Percentiles rank a stretch among this genome's conserved stretches.
Conservation (phyloP, 257 asterid species). For the Datura wrightii region DNA sequence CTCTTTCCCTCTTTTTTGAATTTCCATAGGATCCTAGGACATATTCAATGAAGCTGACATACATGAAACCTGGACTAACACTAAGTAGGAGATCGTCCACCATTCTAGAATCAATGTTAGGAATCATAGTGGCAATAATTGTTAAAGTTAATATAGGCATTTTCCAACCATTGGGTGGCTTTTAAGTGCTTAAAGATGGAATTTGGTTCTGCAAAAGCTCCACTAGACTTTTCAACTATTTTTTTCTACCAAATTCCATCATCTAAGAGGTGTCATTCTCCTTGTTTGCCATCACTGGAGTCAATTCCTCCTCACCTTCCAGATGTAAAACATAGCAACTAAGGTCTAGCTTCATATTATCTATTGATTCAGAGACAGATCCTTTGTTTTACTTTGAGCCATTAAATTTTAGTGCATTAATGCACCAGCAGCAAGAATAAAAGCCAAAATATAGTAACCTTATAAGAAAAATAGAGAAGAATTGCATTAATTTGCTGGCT, state of each 20-base stretch:
- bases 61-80: slow-evolving; percentile 4
- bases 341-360: not conserved
- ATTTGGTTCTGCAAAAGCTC: not conserved
- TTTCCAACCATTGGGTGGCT: slow-evolving; percentile 1
- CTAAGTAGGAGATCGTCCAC: not conserved
- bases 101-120: not conserved
- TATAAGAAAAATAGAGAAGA: not conserved
- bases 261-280: not conserved
- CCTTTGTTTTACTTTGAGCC: too few species aligned
- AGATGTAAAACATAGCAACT: slow-evolving; percentile 26
- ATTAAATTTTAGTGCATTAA: not conserved
- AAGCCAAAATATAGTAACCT: not conserved
- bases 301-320: slow-evolving; percentile 32
- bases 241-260: slow-evolving; percentile 23
- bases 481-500: not conserved
- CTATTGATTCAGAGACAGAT: not conserved
- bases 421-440: not conserved
- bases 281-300: slow-evolving; percentile 1
- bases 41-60: not conserved
- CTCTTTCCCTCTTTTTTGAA: not conserved
- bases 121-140: slow-evolving; percentile 19
- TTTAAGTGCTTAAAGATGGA: not conserved
- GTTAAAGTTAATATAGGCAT: slow-evolving; percentile 15
- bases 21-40: not conserved
- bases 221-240: slow-evolving; percentile 18